Base-by-base conservation (phyloP, 2,329 filamentous ascomycete genomes). In the Fusarium abutilonis region DNA sequence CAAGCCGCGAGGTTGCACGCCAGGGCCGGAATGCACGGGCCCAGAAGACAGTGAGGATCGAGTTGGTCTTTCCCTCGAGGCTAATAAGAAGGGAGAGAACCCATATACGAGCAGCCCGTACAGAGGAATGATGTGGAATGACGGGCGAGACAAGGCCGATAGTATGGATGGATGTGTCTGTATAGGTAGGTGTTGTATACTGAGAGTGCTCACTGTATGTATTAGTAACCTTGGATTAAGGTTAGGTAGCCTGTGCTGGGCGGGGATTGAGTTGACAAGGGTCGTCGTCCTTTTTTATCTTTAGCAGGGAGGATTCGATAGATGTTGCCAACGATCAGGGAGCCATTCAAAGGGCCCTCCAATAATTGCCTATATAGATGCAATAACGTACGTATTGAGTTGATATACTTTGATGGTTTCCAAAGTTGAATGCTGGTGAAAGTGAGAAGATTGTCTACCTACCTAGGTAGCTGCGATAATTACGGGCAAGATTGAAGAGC, bases 131-230 rank as follows among this genome's bases (percentile, higher is more conserved):
- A 64, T 64, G 52, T 70, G 72, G 75, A 76, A 76, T 76, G 75
- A 71, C 57, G 72, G 61, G 69, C 74, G 69, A 76, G 75, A 76
- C 74, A 76, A 63, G 60, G 31, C 39, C 52, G 55, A 58, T 55
- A 26, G 35, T 54, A 56, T 26, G 6, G 23, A 26, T 23, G 48
- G 50, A 52, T 31, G 53, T 54, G 54, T 45, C 45, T 52, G 54
- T 45, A 38, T 45, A n/a, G n/a, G 56, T 55, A 23, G 21, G 21
- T 23, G 6, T 6, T 6, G 21, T n/a, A 19, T 19, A 4, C 19
- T 19, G 19, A 19, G 19, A 4, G 19, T 19, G 5, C 23, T 26
- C 6, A 8, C 23, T 26, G 23, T 26, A 28, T 21, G 26, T 28
- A 17, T 19, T 19, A 19, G 19, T 26, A 43, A 32, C 40, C 36